Evolutionary conservation across 164 flowering plant genomes (phyloP).

Genomic region (Piper longum): DNA sequence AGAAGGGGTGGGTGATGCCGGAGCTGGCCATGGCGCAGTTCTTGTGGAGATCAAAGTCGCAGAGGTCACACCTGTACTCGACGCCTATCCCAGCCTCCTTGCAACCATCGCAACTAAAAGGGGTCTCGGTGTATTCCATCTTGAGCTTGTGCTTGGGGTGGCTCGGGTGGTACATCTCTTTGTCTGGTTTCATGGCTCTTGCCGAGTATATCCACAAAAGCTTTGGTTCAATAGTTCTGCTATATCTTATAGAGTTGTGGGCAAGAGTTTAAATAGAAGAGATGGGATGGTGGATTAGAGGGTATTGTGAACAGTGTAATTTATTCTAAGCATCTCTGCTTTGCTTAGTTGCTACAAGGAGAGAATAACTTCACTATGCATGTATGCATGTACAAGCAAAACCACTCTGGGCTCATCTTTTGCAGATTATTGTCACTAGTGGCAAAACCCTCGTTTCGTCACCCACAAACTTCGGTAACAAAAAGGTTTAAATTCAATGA

Average conservation of each 20-base stretch:
- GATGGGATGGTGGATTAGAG: neutral
- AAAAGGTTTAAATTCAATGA: too few relatives aligned
- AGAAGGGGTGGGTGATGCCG: slow-evolving; percentile 32
- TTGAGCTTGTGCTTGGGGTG: slow-evolving; percentile 45
- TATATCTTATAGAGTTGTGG: neutral
- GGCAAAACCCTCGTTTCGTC: too few relatives aligned
- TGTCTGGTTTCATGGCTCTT: slow-evolving; percentile 30
- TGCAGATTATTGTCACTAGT: too few relatives aligned
- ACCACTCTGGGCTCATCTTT: too few relatives aligned
- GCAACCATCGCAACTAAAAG: slow-evolving; percentile 59
- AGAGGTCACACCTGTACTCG: slow-evolving; percentile 32
- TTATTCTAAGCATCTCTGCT: slow-evolving; percentile 17
- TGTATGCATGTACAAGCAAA: too few relatives aligned
- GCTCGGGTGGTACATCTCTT: slow-evolving; percentile 31
- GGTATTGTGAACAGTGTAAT: slow-evolving; percentile 1
- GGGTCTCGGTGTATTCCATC: slow-evolving; percentile 42
- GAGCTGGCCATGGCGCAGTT: slow-evolving; percentile 30
- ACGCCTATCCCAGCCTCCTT: slow-evolving; percentile 53
- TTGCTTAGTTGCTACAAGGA: slow-evolving; percentile 18
- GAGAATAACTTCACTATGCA: slow-evolving; percentile 12
- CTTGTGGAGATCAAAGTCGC: slow-evolving; percentile 48
- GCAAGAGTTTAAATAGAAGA: slow-evolving; percentile 9
- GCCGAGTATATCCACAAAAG: neutral
- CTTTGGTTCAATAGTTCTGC: neutral
- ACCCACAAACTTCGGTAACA: too few relatives aligned